These are phyloP conservation scores for Vitis rupestris DNA, from an alignment of 164 flowering plant genomes.

Conservation along the genomic window DNA sequence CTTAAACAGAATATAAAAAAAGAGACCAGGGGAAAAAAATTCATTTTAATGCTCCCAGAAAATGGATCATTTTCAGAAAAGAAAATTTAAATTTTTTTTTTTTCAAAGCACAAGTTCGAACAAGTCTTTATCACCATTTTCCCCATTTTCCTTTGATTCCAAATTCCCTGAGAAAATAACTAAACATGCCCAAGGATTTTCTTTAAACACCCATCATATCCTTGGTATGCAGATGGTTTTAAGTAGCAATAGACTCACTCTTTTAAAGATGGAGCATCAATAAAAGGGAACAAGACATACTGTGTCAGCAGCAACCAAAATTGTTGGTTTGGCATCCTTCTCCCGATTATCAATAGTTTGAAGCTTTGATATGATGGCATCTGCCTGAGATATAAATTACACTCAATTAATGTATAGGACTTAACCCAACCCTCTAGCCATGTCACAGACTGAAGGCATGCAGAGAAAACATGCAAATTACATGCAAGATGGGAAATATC, in stretches of 20 bases:
- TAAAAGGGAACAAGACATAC: slow-evolving; percentile 41
- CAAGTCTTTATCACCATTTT: too few relatives aligned
- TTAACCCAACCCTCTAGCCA: not conserved
- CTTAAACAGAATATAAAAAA: too few relatives aligned
- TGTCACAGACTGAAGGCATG: not conserved
- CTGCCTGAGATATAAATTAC: slow-evolving; percentile 57
- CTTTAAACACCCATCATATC: slow-evolving; percentile 9
- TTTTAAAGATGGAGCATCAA: slow-evolving; percentile 1
- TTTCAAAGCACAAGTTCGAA: too few relatives aligned
- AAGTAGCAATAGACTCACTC: slow-evolving; percentile 4
- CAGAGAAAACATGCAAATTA: not conserved
- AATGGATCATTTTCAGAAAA: too few relatives aligned
- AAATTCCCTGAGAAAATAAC: too few relatives aligned
- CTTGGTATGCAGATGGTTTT: slow-evolving; percentile 29
- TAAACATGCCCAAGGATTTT: not conserved
- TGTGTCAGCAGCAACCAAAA: slow-evolving; percentile 82
- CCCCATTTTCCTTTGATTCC: too few relatives aligned
- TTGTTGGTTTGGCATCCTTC: slow-evolving; percentile 48
- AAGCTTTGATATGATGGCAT: slow-evolving; percentile 71
- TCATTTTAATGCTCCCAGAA: too few relatives aligned
- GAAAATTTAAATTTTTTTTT: too few relatives aligned
- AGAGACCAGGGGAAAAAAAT: too few relatives aligned
- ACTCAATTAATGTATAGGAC: slow-evolving; percentile 10
- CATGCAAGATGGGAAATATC: not conserved
- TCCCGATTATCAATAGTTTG: slow-evolving; percentile 37